Evolutionary conservation across 2,329 filamentous ascomycete species (phyloP).

Genomic region (Neonectria coccinea): DNA sequence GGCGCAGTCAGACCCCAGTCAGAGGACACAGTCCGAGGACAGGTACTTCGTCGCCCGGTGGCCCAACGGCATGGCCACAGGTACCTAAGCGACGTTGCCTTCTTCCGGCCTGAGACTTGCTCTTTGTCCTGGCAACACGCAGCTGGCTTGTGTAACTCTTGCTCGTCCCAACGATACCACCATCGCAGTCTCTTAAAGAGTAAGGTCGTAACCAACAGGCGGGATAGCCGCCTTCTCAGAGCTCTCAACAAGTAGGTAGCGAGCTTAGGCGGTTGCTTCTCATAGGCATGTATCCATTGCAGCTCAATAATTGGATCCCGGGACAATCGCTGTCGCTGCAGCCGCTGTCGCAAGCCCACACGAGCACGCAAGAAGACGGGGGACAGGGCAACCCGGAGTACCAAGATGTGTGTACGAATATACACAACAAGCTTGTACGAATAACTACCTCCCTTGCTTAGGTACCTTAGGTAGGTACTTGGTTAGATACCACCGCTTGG

Average conservation of each 20-base stretch:
- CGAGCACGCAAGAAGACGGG: slow-evolving; percentile 41
- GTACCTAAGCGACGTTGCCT: slow-evolving; percentile 29
- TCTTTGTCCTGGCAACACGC: slow-evolving; percentile 28
- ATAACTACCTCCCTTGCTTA: background rate
- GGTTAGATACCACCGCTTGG: background rate
- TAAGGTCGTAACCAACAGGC: background rate
- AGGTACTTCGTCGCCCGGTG: slow-evolving; percentile 34
- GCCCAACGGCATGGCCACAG: slow-evolving; percentile 38
- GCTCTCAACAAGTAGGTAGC: background rate
- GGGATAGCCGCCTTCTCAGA: background rate
- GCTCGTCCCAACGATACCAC: slow-evolving; percentile 20
- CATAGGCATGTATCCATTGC: background rate
- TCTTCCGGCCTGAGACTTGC: slow-evolving; percentile 15
- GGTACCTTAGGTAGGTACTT: too few species aligned
- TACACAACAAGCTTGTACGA: background rate
- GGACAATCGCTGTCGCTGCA: slow-evolving; percentile 32
- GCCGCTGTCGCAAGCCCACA: slow-evolving; percentile 34
- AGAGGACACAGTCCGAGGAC: background rate
- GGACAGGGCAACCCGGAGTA: slow-evolving; percentile 31
- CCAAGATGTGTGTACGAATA: background rate
- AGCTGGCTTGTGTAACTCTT: slow-evolving; percentile 30
- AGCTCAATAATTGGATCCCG: slow-evolving; percentile 6
- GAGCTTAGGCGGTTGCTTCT: background rate
- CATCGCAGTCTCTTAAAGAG: background rate
- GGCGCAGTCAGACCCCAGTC: background rate